Evolutionary conservation across 2,329 filamentous ascomycete species (phyloP).

Genomic region (Venturia aucupariae): DNA sequence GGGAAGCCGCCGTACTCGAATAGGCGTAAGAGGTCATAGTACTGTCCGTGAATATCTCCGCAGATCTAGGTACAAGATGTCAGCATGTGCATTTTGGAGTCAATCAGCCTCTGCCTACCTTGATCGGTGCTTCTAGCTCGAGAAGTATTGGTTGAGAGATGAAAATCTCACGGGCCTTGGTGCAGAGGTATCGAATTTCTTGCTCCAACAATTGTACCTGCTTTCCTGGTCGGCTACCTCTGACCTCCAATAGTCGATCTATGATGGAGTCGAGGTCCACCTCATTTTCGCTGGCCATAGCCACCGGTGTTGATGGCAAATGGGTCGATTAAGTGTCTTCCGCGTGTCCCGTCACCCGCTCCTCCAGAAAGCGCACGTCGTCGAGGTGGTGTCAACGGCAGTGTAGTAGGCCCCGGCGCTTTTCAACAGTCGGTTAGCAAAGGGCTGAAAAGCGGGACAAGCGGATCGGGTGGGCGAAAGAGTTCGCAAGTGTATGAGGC

Average conservation of each 20-base stretch:
- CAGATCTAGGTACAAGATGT: constrained; percentile 60
- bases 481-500: background rate
- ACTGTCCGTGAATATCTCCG: constrained; percentile 98
- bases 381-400: constrained; percentile 6
- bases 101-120: constrained; percentile 50
- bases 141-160: constrained; percentile 97
- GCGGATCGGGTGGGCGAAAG: background rate
- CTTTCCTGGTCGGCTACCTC: constrained; percentile 95
- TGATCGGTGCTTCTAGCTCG: constrained; percentile 96
- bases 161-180: constrained; percentile 98
- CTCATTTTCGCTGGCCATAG: constrained; percentile 71
- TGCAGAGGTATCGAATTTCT: constrained; percentile 95
- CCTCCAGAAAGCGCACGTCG: constrained; percentile 6
- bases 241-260: constrained; percentile 92
- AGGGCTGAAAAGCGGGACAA: background rate
- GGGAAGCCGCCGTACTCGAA: constrained; percentile 99
- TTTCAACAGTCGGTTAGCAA: background rate
- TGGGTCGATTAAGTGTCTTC: constrained; percentile 10
- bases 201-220: constrained; percentile 95
- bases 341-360: constrained; percentile 11
- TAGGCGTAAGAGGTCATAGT: constrained; percentile 92
- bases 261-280: constrained; percentile 99
- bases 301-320: constrained; percentile 5
- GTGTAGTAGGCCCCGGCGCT: background rate
- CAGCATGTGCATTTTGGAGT: background rate